Percentiles rank a stretch among this genome's conserved stretches.
These are phyloP conservation scores for Cryptococcus hybrid DNA, from an alignment of 1,284 basidiomycete genomes.

Conservation along the genomic window DNA sequence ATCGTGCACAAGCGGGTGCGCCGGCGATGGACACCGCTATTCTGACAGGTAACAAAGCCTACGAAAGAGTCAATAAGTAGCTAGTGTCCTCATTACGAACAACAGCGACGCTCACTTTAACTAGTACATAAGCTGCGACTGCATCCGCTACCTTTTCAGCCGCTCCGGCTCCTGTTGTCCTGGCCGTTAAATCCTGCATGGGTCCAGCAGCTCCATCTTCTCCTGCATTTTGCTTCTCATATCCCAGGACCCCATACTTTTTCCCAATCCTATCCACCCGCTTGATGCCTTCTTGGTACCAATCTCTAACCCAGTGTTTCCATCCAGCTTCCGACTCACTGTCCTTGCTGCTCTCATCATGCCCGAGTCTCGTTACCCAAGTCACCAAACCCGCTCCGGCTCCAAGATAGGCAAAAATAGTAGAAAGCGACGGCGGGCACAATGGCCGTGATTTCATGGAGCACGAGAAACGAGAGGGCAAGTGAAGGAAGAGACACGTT, in stretches of 20 bases:
- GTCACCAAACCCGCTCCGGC: constrained; percentile 67
- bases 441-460: constrained; percentile 86
- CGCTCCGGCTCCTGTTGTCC: constrained; percentile 10
- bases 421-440: constrained; percentile 74
- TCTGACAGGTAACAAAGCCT: constrained; percentile 75
- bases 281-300: constrained; percentile 70
- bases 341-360: constrained; percentile 35
- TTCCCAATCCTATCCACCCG: constrained; percentile 70
- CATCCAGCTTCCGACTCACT: constrained; percentile 27
- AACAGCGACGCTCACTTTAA: constrained; percentile 61
- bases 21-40: constrained; percentile 65
- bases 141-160: constrained; percentile 51
- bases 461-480: constrained; percentile 70
- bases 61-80: not conserved
- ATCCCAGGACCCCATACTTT: constrained; percentile 78
- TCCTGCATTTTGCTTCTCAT: constrained; percentile 56
- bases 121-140: constrained; percentile 76
- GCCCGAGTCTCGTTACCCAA: constrained; percentile 22
- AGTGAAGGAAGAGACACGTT: constrained; percentile 68
- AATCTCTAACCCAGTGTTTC: constrained; percentile 52
- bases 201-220: not conserved
- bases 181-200: not conserved
- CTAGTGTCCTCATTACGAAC: not conserved
- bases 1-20: constrained; percentile 70
- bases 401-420: constrained; percentile 66